These are phyloP conservation scores for Xylaria castorea DNA, from an alignment of 495 filamentous ascomycete genomes.

Conservation along the genomic window DNA sequence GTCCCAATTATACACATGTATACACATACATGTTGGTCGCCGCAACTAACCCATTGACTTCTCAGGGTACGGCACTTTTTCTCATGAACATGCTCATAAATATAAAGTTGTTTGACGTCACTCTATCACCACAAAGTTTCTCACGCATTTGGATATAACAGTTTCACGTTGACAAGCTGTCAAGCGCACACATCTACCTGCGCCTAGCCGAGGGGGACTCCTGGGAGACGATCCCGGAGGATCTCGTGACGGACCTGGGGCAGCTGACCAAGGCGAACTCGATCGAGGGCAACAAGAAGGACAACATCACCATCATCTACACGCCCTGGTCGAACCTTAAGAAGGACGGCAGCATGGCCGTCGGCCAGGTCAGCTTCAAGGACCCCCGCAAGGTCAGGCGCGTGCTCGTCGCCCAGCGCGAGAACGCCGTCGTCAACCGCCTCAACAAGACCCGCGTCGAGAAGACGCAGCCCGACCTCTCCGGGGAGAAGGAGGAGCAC, in stretches of 20 bases:
- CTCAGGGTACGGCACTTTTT: constrained; percentile 37
- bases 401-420: constrained; percentile 74
- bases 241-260: constrained; percentile 83
- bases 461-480: constrained; percentile 76
- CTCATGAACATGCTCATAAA: neutral
- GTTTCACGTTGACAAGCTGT: constrained; percentile 98
- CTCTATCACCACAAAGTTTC: neutral
- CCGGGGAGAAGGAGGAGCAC: constrained; percentile 76
- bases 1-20: neutral
- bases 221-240: constrained; percentile 82
- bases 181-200: constrained; percentile 94
- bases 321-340: constrained; percentile 97
- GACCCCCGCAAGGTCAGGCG: constrained; percentile 85
- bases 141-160: constrained; percentile 39
- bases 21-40: neutral
- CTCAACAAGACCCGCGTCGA: constrained; percentile 95
- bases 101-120: constrained; percentile 17
- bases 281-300: constrained; percentile 99
- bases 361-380: constrained; percentile 93
- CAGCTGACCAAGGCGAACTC: constrained; percentile 98
- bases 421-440: constrained; percentile 91
- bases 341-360: constrained; percentile 96
- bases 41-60: constrained; percentile 7
- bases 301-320: constrained; percentile 95
- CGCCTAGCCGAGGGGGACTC: constrained; percentile 79